Conservation (phyloP, 2,329 filamentous ascomycete species). For the Sarocladium kiliense region DNA sequence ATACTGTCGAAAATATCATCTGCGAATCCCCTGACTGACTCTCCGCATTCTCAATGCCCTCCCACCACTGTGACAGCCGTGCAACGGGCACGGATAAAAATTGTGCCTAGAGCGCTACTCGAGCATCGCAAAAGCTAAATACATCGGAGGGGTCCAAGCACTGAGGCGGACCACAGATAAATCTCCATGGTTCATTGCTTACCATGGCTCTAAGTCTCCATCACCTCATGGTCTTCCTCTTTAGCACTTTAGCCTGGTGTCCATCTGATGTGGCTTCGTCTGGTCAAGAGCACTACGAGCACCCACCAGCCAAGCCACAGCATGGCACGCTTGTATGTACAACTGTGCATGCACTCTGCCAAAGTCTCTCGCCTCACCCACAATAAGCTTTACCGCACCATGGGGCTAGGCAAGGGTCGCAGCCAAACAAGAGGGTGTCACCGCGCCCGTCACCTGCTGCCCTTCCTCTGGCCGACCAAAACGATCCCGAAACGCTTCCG, state of each 20-base stretch:
- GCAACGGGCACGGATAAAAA: no score
- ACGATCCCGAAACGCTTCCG: conserved; percentile 5
- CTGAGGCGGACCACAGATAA: neutral
- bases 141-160: neutral
- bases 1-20: no score
- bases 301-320: neutral
- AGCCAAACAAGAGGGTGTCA: neutral
- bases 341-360: neutral
- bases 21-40: no score
- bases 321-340: no score
- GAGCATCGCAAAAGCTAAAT: no score
- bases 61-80: no score
- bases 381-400: neutral
- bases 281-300: neutral
- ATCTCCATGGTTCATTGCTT: neutral
- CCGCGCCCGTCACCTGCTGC: neutral
- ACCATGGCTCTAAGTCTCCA: neutral
- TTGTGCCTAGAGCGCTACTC: no score
- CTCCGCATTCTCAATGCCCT: no score
- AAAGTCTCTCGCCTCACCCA: neutral
- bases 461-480: neutral
- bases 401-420: neutral
- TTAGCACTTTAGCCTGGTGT: neutral
- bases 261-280: neutral
- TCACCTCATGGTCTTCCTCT: neutral